Evolutionary conservation across 768 basidiomycete genomes (phyloP), one percentile per base, ranked within the genome.

Genomic region (Mycena alexandri): DNA sequence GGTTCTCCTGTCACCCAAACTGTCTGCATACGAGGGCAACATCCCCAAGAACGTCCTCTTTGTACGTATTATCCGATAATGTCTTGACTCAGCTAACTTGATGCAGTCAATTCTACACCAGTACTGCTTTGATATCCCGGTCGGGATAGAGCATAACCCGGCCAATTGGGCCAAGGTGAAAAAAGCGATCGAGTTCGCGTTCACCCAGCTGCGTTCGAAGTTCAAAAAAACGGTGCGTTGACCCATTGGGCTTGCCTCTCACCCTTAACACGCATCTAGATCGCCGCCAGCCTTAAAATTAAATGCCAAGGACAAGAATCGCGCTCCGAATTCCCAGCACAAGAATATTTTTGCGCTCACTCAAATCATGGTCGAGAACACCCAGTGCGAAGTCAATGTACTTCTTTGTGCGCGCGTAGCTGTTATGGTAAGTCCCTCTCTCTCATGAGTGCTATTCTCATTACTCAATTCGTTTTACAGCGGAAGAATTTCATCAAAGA

Each of bases 11-110:
- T 61, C 60, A 0, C n/a, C 16, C 21, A 34, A 36, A 17, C 58
- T 60, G 22, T 7, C n/a, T n/a, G 58, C 58, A 14, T 60, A 60
- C 58, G 50, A 52, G 24, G 60, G 60, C 5, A 52, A 42, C 29
- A 33, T n/a, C 5, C 48, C 50, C 22, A 61, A 61, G 17, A 29
- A 51, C 16, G 25, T 60, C 34, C 21, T 60, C 25, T 41, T 36
- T 12, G 58, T 60, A 60, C 13, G 47, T 60, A 8, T 3, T 60
- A 13, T 6, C 24, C 47, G 9, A 24, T 46, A 3, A 19, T 36
- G 6, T 9, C 1, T 16, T 7, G 1, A 5, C 10, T 9, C 41
- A 21, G 5, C n/a, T 24, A n/a, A 29, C 22, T 21, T 34, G n/a
- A 6, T 10, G 5, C 50, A 59, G 58, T 34, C 33, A 0, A 60